These are phyloP conservation scores for Moniliophthora roreri DNA, from an alignment of 1,284 basidiomycete genomes.

Conservation along the genomic window DNA sequence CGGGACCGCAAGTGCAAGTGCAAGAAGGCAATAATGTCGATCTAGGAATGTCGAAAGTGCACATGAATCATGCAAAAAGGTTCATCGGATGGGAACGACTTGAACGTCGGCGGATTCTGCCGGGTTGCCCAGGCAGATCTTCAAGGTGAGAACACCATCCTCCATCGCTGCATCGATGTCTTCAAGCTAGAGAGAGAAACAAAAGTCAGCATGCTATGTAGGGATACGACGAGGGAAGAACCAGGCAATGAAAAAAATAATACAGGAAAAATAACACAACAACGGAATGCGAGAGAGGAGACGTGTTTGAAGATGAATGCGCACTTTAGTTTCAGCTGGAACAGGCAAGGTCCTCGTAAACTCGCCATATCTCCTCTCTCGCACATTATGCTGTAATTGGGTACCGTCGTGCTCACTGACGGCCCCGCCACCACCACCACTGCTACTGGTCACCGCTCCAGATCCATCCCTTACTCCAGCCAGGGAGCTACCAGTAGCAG, in stretches of 20 bases:
- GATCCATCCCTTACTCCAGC: constrained; percentile 29
- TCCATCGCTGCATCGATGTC: constrained; percentile 47
- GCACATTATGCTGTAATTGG: constrained; percentile 11
- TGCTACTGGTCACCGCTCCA: constrained; percentile 30
- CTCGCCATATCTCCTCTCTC: constrained; percentile 56
- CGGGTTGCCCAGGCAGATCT: constrained; percentile 41
- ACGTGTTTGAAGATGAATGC: constrained; percentile 18
- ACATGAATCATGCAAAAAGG: neutral
- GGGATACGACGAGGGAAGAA: constrained; percentile 10
- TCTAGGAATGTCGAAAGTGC: neutral
- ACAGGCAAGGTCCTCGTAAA: constrained; percentile 55
- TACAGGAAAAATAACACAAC: neutral
- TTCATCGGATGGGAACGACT: constrained; percentile 37
- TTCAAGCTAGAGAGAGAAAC: constrained; percentile 33
- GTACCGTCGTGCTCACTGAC: constrained; percentile 21
- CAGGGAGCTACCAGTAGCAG: neutral
- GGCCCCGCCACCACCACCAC: constrained; percentile 36
- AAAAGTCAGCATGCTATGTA: neutral
- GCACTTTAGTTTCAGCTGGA: constrained; percentile 57
- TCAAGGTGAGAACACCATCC: constrained; percentile 50
- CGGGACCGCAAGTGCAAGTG: neutral
- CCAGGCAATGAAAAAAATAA: constrained; percentile 17
- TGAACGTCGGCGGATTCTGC: constrained; percentile 32
- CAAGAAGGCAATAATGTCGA: neutral
- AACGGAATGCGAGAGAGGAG: constrained; percentile 11